phyloP scores from a whole-genome alignment of 345 rosid species.

The Corymbia maculata region DNA sequence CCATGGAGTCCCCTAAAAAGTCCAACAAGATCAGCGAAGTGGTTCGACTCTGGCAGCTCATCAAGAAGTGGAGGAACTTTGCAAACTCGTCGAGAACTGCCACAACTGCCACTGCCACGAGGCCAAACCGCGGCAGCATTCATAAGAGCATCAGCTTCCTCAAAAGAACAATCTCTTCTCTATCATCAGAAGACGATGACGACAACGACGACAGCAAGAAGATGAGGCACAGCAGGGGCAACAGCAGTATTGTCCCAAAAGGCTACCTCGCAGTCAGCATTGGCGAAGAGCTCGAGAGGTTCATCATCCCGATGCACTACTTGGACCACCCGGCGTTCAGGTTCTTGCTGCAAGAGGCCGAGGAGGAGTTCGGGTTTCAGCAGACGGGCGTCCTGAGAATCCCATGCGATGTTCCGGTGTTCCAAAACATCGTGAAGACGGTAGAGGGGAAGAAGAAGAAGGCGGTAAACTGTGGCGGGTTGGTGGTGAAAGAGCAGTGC shows the following conservation, averaged over 20 bases:
- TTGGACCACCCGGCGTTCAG: conserved; percentile 58
- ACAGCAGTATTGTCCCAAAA: conserved; percentile 14
- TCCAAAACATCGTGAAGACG: not conserved
- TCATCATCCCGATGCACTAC: conserved; percentile 56
- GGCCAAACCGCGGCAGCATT: not conserved
- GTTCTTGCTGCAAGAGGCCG: conserved; percentile 55
- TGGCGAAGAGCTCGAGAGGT: conserved; percentile 61
- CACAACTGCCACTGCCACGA: not conserved
- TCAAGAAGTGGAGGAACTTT: not conserved
- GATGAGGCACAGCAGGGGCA: not conserved
- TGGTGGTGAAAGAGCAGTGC: not conserved
- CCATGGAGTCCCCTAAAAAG: not conserved
- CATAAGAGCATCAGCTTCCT: conserved; percentile 44
- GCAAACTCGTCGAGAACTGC: not conserved
- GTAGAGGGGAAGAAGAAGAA: not conserved
- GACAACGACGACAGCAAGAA: not conserved
- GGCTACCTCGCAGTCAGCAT: conserved; percentile 67
- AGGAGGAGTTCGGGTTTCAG: conserved; percentile 82
- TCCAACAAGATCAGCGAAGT: not conserved
- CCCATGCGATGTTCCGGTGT: conserved; percentile 49
- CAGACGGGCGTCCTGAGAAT: conserved; percentile 61
- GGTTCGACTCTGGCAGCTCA: not conserved
- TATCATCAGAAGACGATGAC: conserved; percentile 5
- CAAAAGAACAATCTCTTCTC: conserved; percentile 53
- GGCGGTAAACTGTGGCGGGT: not conserved